A percentile compares a stretch with the other conserved stretches of the same genome.
phyloP scores from a whole-genome alignment of 768 basidiomycete genomes.

The Kwoniella pini region DNA sequence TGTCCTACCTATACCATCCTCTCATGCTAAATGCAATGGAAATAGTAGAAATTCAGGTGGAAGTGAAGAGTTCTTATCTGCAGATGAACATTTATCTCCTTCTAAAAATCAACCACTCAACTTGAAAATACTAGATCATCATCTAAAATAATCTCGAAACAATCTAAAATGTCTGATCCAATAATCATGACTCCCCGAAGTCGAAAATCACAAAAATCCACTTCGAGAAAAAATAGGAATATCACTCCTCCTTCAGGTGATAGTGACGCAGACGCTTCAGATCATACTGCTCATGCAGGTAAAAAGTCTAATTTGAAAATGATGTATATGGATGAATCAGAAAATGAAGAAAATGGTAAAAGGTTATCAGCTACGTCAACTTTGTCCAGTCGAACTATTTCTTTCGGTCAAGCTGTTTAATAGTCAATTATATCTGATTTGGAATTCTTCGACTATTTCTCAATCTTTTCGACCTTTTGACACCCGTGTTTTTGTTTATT shows the following conservation, averaged over 20 bases:
- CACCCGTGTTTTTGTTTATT: too few species aligned
- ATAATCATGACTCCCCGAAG: slow-evolving; percentile 3
- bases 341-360: slow-evolving; percentile 1
- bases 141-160: too few species aligned
- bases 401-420: slow-evolving; percentile 14
- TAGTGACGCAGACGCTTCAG: slow-evolving; percentile 2
- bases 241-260: background rate
- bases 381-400: slow-evolving; percentile 6
- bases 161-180: background rate
- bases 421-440: background rate
- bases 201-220: background rate
- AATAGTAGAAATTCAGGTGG: background rate
- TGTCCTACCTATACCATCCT: background rate
- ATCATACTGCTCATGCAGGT: background rate
- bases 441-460: too few species aligned
- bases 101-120: background rate
- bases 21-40: too few species aligned
- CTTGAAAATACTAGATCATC: background rate
- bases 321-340: background rate
- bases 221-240: background rate
- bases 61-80: slow-evolving; percentile 9
- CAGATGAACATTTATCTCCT: background rate
- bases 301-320: background rate
- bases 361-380: slow-evolving; percentile 12
- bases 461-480: too few species aligned